phyloP scores from a whole-genome alignment of 2,329 filamentous ascomycete species.

The Knufia fluminis region DNA sequence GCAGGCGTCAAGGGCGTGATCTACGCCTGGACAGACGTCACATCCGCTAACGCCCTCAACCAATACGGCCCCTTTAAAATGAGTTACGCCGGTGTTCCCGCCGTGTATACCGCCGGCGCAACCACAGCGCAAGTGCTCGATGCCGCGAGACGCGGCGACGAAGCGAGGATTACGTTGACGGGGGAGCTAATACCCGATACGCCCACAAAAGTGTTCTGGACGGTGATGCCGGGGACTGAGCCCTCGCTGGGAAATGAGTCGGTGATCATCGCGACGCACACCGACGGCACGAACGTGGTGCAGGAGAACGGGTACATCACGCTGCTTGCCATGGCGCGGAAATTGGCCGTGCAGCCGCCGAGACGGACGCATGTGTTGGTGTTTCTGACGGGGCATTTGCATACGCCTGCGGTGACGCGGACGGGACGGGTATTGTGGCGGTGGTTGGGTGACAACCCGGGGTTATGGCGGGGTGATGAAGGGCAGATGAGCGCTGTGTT shows the following conservation, averaged over 20 bases:
- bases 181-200: neutral
- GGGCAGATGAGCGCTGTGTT: neutral
- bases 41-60: neutral
- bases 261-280: conserved; percentile 10
- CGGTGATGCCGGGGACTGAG: conserved; percentile 4
- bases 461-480: neutral
- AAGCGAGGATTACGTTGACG: neutral
- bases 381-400: neutral
- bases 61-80: neutral
- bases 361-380: neutral
- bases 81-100: neutral
- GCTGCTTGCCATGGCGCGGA: neutral
- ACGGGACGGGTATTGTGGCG: no score
- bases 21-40: conserved; percentile 8
- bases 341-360: neutral
- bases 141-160: neutral
- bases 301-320: conserved; percentile 12
- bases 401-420: neutral
- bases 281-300: conserved; percentile 9
- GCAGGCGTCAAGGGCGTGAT: conserved; percentile 9
- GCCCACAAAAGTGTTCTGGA: neutral
- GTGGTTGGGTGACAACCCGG: neutral
- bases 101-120: neutral
- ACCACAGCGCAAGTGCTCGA: neutral
- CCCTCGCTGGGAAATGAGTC: conserved; percentile 9